phyloP scores from a whole-genome alignment of 176 grass and related monocot genomes.

The Oryza nivara region DNA sequence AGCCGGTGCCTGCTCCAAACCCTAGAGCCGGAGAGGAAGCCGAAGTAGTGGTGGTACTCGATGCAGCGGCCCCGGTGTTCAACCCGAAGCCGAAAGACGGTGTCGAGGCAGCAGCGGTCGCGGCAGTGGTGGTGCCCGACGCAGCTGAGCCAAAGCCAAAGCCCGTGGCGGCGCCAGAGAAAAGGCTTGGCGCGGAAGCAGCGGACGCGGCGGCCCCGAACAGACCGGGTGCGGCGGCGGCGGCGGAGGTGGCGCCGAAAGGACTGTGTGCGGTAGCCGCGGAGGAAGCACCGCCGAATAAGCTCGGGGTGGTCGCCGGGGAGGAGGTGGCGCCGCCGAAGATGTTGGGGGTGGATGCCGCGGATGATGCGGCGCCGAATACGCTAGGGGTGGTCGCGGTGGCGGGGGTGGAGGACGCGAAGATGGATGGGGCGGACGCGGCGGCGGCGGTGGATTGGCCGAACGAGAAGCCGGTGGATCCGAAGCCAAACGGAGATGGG shows the following conservation, averaged over 20 bases:
- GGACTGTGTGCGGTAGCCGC: slow-evolving; percentile 33
- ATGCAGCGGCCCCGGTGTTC: slow-evolving; percentile 46
- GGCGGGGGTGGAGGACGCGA: slow-evolving; percentile 37
- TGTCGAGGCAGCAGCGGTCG: slow-evolving; percentile 11
- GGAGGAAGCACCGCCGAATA: slow-evolving; percentile 36
- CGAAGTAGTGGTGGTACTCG: slow-evolving; percentile 33
- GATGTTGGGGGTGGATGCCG: not conserved
- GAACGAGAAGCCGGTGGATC: slow-evolving; percentile 41
- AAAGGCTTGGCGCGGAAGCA: slow-evolving; percentile 43
- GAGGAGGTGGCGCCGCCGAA: slow-evolving; percentile 11
- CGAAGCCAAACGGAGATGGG: slow-evolving; percentile 54
- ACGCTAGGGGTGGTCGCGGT: slow-evolving; percentile 24
- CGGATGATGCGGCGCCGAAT: slow-evolving; percentile 39
- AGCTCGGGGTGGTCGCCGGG: slow-evolving; percentile 5
- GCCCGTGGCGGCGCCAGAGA: slow-evolving; percentile 49
- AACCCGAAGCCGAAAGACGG: slow-evolving; percentile 46
- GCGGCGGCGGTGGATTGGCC: slow-evolving; percentile 23
- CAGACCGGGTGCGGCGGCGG: slow-evolving; percentile 27
- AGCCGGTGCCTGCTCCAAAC: slow-evolving; percentile 41
- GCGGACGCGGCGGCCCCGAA: slow-evolving; percentile 42
- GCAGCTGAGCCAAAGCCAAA: slow-evolving; percentile 49
- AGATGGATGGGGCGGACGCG: slow-evolving; percentile 29
- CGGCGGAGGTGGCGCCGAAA: slow-evolving; percentile 30
- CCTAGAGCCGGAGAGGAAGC: slow-evolving; percentile 48
- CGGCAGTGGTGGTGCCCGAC: slow-evolving; percentile 48